These are phyloP conservation scores for Anthracocystis setariae DNA, from an alignment of 1,284 basidiomycete species.

Conservation along the genomic window DNA sequence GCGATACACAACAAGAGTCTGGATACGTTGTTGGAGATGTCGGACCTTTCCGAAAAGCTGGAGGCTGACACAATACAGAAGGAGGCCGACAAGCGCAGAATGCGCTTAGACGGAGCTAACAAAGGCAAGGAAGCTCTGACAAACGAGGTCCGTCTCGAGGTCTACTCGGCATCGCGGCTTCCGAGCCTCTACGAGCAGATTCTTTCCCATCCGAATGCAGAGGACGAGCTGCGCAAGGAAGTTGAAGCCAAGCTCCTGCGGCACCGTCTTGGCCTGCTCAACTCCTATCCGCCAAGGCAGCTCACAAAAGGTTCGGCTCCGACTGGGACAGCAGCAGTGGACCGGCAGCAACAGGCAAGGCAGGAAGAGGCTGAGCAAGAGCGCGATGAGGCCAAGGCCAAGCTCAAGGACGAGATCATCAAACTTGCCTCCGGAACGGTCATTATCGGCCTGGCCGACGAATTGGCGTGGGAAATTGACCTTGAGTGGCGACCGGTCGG, in stretches of 20 bases:
- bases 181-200: constrained; percentile 61
- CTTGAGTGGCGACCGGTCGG: constrained; percentile 81
- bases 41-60: constrained; percentile 47
- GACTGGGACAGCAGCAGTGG: constrained; percentile 40
- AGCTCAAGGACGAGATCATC: constrained; percentile 75
- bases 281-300: constrained; percentile 43
- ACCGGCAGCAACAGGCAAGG: constrained; percentile 25
- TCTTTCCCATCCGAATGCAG: constrained; percentile 52
- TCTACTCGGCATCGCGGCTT: constrained; percentile 43
- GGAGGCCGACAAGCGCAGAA: constrained; percentile 55
- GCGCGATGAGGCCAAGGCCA: constrained; percentile 69
- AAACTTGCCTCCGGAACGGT: constrained; percentile 78
- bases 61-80: constrained; percentile 55
- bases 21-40: constrained; percentile 55
- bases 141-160: constrained; percentile 49
- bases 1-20: constrained; percentile 74
- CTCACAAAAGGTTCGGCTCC: constrained; percentile 17
- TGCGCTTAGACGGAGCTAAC: constrained; percentile 57
- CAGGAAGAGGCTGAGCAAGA: constrained; percentile 24
- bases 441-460: constrained; percentile 78
- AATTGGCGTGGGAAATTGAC: constrained; percentile 80
- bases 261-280: constrained; percentile 45
- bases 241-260: constrained; percentile 57
- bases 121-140: constrained; percentile 50
- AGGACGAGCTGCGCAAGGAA: constrained; percentile 56